Evolutionary conservation across 495 filamentous ascomycete genomes (phyloP).

Genomic region (Lophiostoma macrostomum): DNA sequence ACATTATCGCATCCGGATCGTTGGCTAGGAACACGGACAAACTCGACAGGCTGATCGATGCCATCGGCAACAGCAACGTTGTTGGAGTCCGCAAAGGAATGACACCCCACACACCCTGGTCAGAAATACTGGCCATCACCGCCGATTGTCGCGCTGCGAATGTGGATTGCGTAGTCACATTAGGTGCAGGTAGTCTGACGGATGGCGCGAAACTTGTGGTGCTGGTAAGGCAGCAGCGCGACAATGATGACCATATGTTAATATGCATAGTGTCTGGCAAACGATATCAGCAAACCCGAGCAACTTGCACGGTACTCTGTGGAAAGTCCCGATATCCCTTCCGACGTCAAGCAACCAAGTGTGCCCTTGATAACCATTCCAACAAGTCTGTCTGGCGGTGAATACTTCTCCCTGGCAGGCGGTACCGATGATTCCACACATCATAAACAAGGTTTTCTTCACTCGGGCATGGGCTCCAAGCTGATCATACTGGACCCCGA

Average conservation of each 20-base stretch:
- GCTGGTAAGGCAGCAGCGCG: slow-evolving; percentile 41
- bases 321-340: slow-evolving; percentile 3
- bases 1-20: slow-evolving; percentile 60
- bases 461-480: slow-evolving; percentile 47
- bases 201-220: slow-evolving; percentile 60
- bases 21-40: slow-evolving; percentile 54
- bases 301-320: slow-evolving; percentile 13
- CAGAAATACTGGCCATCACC: slow-evolving; percentile 56
- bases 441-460: slow-evolving; percentile 53
- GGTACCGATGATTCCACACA: slow-evolving; percentile 53
- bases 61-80: slow-evolving; percentile 47
- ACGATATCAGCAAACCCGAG: slow-evolving; percentile 11
- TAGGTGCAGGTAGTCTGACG: slow-evolving; percentile 60
- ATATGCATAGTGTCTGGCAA: slow-evolving; percentile 11
- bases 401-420: slow-evolving; percentile 58
- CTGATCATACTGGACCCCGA: slow-evolving; percentile 60
- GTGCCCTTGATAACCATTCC: slow-evolving; percentile 61
- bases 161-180: slow-evolving; percentile 58
- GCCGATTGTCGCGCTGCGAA: slow-evolving; percentile 47
- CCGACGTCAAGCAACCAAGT: slow-evolving; percentile 41
- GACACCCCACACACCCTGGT: slow-evolving; percentile 58
- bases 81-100: slow-evolving; percentile 57
- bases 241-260: background rate
- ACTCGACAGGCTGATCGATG: slow-evolving; percentile 46
- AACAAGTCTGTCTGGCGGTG: slow-evolving; percentile 61